Percentiles rank a stretch among this genome's conserved stretches.
These are phyloP conservation scores for Saccharomyces kudriavzevii DNA, from an alignment of 805 yeast species.

Conservation along the genomic window DNA sequence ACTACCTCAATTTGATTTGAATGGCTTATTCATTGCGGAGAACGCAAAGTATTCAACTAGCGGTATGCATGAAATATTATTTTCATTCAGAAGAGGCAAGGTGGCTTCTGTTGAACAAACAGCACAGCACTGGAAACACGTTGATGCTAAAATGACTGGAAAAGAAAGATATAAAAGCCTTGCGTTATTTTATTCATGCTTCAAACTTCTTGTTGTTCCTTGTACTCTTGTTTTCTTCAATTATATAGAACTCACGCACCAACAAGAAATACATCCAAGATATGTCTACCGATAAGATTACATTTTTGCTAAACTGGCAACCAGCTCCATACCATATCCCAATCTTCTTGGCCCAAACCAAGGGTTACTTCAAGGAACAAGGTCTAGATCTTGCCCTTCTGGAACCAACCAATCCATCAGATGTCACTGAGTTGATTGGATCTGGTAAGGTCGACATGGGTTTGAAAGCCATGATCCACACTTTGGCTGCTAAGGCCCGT, in stretches of 20 bases:
- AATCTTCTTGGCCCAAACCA: slow-evolving; percentile 40
- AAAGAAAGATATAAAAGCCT: background rate
- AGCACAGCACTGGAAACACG: background rate
- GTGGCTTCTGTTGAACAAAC: background rate
- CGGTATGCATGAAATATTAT: background rate
- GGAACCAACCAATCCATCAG: slow-evolving; percentile 52
- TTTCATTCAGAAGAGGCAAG: background rate
- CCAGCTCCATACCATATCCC: slow-evolving; percentile 52
- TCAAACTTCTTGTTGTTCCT: background rate
- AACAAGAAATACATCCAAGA: background rate
- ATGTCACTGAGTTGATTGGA: slow-evolving; percentile 50
- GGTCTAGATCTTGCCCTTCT: slow-evolving; percentile 44
- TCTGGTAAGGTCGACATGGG: slow-evolving; percentile 53
- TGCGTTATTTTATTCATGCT: background rate
- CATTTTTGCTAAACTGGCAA: slow-evolving; percentile 47
- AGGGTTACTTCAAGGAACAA: slow-evolving; percentile 43
- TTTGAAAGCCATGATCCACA: slow-evolving; percentile 52
- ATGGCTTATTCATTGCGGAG: background rate
- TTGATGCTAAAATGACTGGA: background rate
- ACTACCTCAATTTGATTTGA: background rate
- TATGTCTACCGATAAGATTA: slow-evolving; percentile 43
- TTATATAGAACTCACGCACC: background rate
- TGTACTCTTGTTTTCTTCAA: background rate
- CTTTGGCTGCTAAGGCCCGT: slow-evolving; percentile 51
- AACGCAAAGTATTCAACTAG: background rate